Percentiles rank a stretch among this genome's conserved stretches.
phyloP scores from a whole-genome alignment of 2,329 filamentous ascomycete genomes.

The Fusarium scirpi region DNA sequence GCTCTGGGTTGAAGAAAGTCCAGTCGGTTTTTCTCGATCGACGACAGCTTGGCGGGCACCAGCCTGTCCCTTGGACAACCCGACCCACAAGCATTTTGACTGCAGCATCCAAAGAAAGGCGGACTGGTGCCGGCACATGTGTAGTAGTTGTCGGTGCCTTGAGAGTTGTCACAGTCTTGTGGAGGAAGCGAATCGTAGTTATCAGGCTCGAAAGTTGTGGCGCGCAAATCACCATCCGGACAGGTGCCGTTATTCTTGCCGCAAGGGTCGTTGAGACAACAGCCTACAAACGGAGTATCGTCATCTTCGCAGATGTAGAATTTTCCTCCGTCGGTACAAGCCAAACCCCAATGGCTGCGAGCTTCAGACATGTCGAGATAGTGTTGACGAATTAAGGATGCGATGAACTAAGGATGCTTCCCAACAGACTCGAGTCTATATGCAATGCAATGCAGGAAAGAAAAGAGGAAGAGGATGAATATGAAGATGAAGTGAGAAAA shows the following conservation, averaged over 20 bases:
- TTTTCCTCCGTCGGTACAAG: conserved; percentile 50
- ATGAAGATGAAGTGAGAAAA: conserved; percentile 1
- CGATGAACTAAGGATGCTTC: not conserved
- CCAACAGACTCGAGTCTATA: not conserved
- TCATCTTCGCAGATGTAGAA: conserved; percentile 56
- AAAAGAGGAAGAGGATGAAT: not conserved
- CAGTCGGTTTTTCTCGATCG: conserved; percentile 21
- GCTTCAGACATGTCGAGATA: conserved; percentile 32
- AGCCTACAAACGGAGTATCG: conserved; percentile 54
- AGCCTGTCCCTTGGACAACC: conserved; percentile 31
- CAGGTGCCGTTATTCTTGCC: conserved; percentile 49
- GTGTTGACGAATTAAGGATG: not conserved
- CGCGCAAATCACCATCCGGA: conserved; percentile 46
- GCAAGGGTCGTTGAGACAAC: conserved; percentile 55
- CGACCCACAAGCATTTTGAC: conserved; percentile 39
- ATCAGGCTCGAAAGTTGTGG: conserved; percentile 49
- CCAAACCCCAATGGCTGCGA: conserved; percentile 44
- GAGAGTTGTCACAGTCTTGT: conserved; percentile 50
- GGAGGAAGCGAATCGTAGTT: conserved; percentile 49
- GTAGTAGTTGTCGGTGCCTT: conserved; percentile 49
- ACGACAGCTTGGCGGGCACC: conserved; percentile 29
- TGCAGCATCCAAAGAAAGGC: conserved; percentile 58
- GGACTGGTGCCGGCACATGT: conserved; percentile 50
- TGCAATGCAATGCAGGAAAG: not conserved
- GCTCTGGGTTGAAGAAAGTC: conserved; percentile 33